Evolutionary conservation across 345 rosid species (phyloP).

Genomic region (Noccaea bulbosa): DNA sequence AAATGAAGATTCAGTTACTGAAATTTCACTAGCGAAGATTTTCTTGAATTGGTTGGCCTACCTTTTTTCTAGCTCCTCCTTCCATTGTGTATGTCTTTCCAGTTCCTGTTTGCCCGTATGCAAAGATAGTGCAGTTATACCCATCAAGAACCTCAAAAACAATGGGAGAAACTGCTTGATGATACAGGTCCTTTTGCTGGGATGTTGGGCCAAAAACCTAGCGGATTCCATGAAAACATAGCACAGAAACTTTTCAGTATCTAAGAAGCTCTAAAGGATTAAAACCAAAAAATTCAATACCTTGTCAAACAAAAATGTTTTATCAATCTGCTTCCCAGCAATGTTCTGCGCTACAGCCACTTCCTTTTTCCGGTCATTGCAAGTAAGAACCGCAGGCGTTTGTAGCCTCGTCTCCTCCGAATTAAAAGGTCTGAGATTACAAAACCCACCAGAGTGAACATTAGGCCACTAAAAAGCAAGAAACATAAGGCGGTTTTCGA

Average conservation of each 20-base stretch:
- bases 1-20: constrained; percentile 23
- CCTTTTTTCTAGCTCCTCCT: constrained; percentile 98
- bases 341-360: constrained; percentile 82
- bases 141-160: constrained; percentile 98
- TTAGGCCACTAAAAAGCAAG: constrained; percentile 28
- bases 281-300: constrained; percentile 38
- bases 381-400: constrained; percentile 83
- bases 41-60: constrained; percentile 32
- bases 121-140: constrained; percentile 97
- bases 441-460: constrained; percentile 10
- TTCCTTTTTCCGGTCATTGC: constrained; percentile 86
- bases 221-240: constrained; percentile 12
- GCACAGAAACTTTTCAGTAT: not conserved
- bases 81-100: constrained; percentile 99
- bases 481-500: not conserved
- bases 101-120: constrained; percentile 98
- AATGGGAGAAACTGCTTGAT: constrained; percentile 82
- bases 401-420: constrained; percentile 77
- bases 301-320: constrained; percentile 94
- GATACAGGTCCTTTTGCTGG: constrained; percentile 82
- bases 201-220: constrained; percentile 97
- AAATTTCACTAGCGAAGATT: constrained; percentile 2
- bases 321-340: constrained; percentile 96
- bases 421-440: constrained; percentile 67
- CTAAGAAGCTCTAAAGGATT: not conserved